These are phyloP conservation scores for Aurantiochytrium sp. DNA, from an alignment of 108 stramenopile species.

Conservation along the genomic window DNA sequence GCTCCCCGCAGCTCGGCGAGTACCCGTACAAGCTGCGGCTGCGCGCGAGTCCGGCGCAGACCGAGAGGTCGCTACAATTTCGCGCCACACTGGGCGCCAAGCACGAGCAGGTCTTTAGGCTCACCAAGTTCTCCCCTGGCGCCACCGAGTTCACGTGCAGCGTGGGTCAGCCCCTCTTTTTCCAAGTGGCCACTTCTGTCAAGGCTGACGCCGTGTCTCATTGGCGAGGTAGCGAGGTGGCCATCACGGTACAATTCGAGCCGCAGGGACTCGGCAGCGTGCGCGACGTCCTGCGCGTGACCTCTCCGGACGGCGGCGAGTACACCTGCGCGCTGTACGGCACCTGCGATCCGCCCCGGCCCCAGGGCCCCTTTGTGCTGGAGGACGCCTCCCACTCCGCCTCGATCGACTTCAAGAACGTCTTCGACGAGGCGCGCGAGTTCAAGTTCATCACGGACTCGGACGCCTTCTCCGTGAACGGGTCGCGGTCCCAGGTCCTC, in stretches of 20 bases:
- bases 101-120: slow-evolving; percentile 47
- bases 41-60: slow-evolving; percentile 43
- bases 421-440: slow-evolving; percentile 46
- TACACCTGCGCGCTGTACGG: slow-evolving; percentile 53
- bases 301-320: slow-evolving; percentile 36
- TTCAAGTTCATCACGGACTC: slow-evolving; percentile 50
- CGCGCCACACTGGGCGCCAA: slow-evolving; percentile 48
- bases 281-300: slow-evolving; percentile 43
- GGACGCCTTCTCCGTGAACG: slow-evolving; percentile 41
- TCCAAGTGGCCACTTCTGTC: not conserved
- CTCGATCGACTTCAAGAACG: slow-evolving; percentile 54
- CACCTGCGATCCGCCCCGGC: slow-evolving; percentile 50
- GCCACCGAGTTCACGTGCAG: slow-evolving; percentile 37
- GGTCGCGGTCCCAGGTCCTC: slow-evolving; percentile 8
- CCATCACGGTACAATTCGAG: slow-evolving; percentile 54
- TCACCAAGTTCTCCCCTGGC: slow-evolving; percentile 42
- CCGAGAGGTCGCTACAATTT: slow-evolving; percentile 45
- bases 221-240: slow-evolving; percentile 56
- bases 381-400: not conserved
- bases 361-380: slow-evolving; percentile 52
- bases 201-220: slow-evolving; percentile 17
- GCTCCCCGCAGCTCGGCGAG: slow-evolving; percentile 50
- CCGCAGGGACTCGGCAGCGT: slow-evolving; percentile 51
- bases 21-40: slow-evolving; percentile 54
- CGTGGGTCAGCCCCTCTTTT: slow-evolving; percentile 41